A percentile compares a stretch with the other conserved stretches of the same genome.
Evolutionary conservation across 805 yeast genomes (phyloP).

Genomic region (Maudiozyma serrabonitensis): DNA sequence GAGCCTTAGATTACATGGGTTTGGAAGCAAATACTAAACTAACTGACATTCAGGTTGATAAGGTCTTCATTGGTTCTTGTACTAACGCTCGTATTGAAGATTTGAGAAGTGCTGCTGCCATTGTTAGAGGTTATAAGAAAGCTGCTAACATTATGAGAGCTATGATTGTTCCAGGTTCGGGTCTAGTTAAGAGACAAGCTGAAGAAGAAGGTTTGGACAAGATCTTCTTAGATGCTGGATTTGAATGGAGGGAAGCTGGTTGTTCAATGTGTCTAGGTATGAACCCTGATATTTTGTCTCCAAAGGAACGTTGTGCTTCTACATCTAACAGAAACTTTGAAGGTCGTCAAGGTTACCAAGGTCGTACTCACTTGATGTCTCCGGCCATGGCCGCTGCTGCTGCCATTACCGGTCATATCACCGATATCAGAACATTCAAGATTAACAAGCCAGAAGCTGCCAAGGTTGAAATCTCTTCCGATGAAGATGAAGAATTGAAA

Average conservation of each 20-base stretch:
- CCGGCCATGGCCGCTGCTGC: slow-evolving; percentile 99
- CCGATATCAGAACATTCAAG: slow-evolving; percentile 78
- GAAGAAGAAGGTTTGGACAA: slow-evolving; percentile 91
- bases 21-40: slow-evolving; percentile 74
- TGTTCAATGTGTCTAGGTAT: slow-evolving; percentile 99
- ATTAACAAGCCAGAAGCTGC: slow-evolving; percentile 54
- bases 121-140: slow-evolving; percentile 80
- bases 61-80: slow-evolving; percentile 96
- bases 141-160: slow-evolving; percentile 76
- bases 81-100: slow-evolving; percentile 97
- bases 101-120: slow-evolving; percentile 88
- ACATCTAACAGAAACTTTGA: slow-evolving; percentile 98
- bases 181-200: slow-evolving; percentile 86
- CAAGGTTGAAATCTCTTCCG: slow-evolving; percentile 37
- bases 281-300: slow-evolving; percentile 95
- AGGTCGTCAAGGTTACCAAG: slow-evolving; percentile 96
- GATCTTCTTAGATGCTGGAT: slow-evolving; percentile 85
- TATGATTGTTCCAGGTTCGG: slow-evolving; percentile 95
- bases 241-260: slow-evolving; percentile 99
- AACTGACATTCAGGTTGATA: slow-evolving; percentile 67
- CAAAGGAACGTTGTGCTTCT: slow-evolving; percentile 96
- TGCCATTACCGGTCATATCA: slow-evolving; percentile 80
- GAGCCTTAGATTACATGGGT: slow-evolving; percentile 91
- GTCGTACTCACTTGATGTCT: slow-evolving; percentile 95
- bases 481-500: slow-evolving; percentile 40